Evolutionary conservation across 2,329 filamentous ascomycete species (phyloP).

Genomic region (Aspergillus aculeatus): DNA sequence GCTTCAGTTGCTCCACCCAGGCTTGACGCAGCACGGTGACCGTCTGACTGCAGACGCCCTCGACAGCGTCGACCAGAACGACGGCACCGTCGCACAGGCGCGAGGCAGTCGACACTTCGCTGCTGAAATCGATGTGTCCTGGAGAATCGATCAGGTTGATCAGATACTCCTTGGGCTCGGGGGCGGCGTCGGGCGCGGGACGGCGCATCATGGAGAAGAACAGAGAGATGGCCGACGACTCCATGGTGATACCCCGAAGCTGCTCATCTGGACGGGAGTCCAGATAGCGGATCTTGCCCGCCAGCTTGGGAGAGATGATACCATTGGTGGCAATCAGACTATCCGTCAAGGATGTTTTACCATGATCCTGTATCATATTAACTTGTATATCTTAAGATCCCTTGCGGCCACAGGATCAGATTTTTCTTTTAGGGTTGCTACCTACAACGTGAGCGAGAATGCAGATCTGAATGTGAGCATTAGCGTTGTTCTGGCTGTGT

Average conservation of each 20-base stretch:
- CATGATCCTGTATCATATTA: slow-evolving; percentile 68
- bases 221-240: slow-evolving; percentile 94
- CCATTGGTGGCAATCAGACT: slow-evolving; percentile 96
- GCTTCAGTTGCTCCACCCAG: slow-evolving; percentile 94
- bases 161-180: slow-evolving; percentile 81
- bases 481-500: slow-evolving; percentile 25
- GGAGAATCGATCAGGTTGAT: slow-evolving; percentile 98
- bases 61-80: slow-evolving; percentile 92
- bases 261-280: slow-evolving; percentile 97
- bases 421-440: slow-evolving; percentile 18
- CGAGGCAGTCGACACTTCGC: slow-evolving; percentile 94
- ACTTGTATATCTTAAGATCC: slow-evolving; percentile 10
- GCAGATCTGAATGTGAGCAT: slow-evolving; percentile 67
- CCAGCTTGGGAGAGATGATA: slow-evolving; percentile 96
- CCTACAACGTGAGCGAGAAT: slow-evolving; percentile 87
- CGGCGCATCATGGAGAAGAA: slow-evolving; percentile 90
- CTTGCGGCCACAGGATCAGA: neutral
- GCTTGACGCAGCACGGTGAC: slow-evolving; percentile 93
- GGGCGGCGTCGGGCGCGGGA: slow-evolving; percentile 63
- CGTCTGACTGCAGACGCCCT: slow-evolving; percentile 97
- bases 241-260: slow-evolving; percentile 97
- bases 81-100: slow-evolving; percentile 91
- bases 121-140: slow-evolving; percentile 97
- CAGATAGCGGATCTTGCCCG: slow-evolving; percentile 95
- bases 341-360: slow-evolving; percentile 95